A percentile compares a stretch with the other conserved stretches of the same genome.
Conservation (phyloP, 768 basidiomycete species). For the Russula dissimulans region DNA sequence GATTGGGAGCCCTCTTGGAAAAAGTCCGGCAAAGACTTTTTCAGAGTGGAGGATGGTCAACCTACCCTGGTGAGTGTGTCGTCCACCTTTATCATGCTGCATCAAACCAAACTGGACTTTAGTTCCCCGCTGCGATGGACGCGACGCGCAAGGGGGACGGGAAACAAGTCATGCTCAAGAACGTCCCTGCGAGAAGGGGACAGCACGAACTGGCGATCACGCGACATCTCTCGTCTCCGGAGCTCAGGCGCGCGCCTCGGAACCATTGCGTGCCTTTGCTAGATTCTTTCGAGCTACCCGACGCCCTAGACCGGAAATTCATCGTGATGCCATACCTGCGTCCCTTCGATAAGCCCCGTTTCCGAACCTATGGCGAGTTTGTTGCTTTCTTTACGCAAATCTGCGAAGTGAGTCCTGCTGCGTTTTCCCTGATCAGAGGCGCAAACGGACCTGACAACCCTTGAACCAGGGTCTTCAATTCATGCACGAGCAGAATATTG, state of each 20-base stretch:
- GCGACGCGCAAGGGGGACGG: background rate
- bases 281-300: background rate
- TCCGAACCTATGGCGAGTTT: background rate
- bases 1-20: background rate
- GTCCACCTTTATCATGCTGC: background rate
- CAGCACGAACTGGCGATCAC: background rate
- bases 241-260: slow-evolving; percentile 19
- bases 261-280: background rate
- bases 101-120: background rate
- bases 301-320: background rate
- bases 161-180: slow-evolving; percentile 9
- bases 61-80: slow-evolving; percentile 1
- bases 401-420: background rate
- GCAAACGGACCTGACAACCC: background rate
- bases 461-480: slow-evolving; percentile 19
- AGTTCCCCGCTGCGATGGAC: background rate
- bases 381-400: background rate
- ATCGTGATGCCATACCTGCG: slow-evolving; percentile 19
- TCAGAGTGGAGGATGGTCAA: background rate
- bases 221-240: slow-evolving; percentile 6
- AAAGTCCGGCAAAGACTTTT: background rate
- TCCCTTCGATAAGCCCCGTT: slow-evolving; percentile 20
- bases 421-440: background rate
- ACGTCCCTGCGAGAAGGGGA: background rate
- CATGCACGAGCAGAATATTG: slow-evolving; percentile 20